phyloP scores from a whole-genome alignment of 495 filamentous ascomycete genomes.

The Corynascus novoguineensis region DNA sequence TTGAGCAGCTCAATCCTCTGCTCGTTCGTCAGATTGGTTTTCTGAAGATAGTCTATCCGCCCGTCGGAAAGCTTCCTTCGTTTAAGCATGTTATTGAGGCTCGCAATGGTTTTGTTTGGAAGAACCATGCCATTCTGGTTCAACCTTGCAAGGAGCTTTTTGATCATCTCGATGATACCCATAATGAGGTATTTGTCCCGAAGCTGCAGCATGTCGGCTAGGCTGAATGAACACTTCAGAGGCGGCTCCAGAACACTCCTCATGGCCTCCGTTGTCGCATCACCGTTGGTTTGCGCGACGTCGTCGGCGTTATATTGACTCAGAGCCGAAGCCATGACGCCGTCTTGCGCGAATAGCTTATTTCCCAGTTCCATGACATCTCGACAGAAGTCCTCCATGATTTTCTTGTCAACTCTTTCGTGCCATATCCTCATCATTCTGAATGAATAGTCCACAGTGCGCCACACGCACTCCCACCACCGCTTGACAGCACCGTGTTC shows the following conservation, averaged over 20 bases:
- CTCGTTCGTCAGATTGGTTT: constrained; percentile 65
- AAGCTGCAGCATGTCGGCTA: constrained; percentile 78
- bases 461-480: constrained; percentile 84
- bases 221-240: constrained; percentile 55
- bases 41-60: constrained; percentile 46
- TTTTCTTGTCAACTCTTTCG: constrained; percentile 57
- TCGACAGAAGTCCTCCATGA: constrained; percentile 86
- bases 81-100: constrained; percentile 52
- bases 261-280: constrained; percentile 40
- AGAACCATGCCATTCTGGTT: constrained; percentile 64
- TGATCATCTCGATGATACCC: constrained; percentile 58
- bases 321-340: constrained; percentile 66
- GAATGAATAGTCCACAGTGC: constrained; percentile 72
- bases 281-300: constrained; percentile 35
- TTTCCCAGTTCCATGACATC: constrained; percentile 92
- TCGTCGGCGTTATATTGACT: constrained; percentile 38
- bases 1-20: constrained; percentile 78
- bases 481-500: constrained; percentile 59
- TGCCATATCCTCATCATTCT: constrained; percentile 76
- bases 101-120: constrained; percentile 53
- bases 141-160: constrained; percentile 68
- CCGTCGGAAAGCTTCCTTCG: constrained; percentile 25
- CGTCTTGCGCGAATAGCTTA: constrained; percentile 74
- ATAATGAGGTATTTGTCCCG: constrained; percentile 76
- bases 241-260: constrained; percentile 58